Base-by-base conservation (phyloP, 2,329 filamentous ascomycete species). In the Beauveria sp. region DNA sequence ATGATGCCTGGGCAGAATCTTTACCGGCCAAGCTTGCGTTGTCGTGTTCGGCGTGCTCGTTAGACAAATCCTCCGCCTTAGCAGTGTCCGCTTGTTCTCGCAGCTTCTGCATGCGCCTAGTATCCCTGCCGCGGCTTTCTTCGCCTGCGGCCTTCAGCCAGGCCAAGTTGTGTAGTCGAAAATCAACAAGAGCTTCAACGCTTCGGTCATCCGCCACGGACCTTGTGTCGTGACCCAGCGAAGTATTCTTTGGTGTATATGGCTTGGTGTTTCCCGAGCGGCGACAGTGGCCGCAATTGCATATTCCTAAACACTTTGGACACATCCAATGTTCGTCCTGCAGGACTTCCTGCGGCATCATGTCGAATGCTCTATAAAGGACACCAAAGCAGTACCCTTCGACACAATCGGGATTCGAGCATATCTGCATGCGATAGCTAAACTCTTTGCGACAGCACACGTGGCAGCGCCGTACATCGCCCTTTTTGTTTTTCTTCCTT, bases 301-400 rank as follows among this genome's bases (percentile, higher is more conserved):
- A 99, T 43, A 93, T 90, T 20, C 87, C 86, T 24, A 84, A 79
- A 71, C 94, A 99, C 69, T 88, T 91, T 0, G 94, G 94, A 66
- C 94, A 99, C 68, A 88, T 84, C 93, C 94, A 99, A 53, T 86
- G 79, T 65, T 87, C 84, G 64, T 90, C 82, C 70, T 96, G 87
- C 82, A 97, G 88, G 1, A 92, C 84, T 22, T 85, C 80, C 67
- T 93, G 85, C 0, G 94, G 94, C 83, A 91, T 89, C 71, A 92
- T 84, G 71, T 97, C 93, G 69, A 96, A 96, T 0, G 91, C 92
- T 60, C 94, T 83, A 75, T 92, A 97, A 2, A 99, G 80, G 18
- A 89, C 89, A n/a, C 93, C 93, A 70, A 96, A 99, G 72, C 94
- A 97, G 71, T 96, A 99, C 0, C 84, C 85, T 60, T 89, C 80